Percentiles rank a stretch among this genome's conserved stretches.
Evolutionary conservation across 2,329 filamentous ascomycete genomes (phyloP).

Genomic region (Alternaria sp.): DNA sequence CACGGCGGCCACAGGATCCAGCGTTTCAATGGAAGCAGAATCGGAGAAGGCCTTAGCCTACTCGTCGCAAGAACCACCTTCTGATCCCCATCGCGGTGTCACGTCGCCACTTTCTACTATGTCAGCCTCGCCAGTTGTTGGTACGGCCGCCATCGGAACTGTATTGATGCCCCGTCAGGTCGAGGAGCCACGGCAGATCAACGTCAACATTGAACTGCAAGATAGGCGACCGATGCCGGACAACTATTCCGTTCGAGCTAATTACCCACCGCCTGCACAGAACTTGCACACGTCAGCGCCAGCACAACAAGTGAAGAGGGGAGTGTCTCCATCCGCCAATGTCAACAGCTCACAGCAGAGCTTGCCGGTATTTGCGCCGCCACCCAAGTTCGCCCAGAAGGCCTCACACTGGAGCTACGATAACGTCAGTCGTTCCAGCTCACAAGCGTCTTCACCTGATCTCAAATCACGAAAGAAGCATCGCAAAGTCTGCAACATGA

Average conservation of each 20-base stretch:
- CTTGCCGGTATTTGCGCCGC: constrained; percentile 41
- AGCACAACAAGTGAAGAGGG: constrained; percentile 18
- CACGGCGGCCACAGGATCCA: not conserved
- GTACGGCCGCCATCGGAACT: constrained; percentile 41
- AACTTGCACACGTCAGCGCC: constrained; percentile 24
- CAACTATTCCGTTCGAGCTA: constrained; percentile 20
- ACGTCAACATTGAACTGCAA: constrained; percentile 43
- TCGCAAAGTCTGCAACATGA: constrained; percentile 39
- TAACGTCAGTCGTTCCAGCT: constrained; percentile 33
- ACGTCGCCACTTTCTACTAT: constrained; percentile 37
- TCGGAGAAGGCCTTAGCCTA: constrained; percentile 9
- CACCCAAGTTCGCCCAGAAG: constrained; percentile 36
- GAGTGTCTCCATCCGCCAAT: constrained; percentile 13
- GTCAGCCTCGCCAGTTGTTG: constrained; percentile 42
- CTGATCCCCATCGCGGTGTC: constrained; percentile 16
- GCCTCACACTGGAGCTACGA: constrained; percentile 35
- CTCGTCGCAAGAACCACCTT: constrained; percentile 12
- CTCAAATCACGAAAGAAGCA: constrained; percentile 38
- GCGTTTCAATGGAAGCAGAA: not conserved
- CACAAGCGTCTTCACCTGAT: constrained; percentile 28
- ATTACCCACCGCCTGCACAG: constrained; percentile 23
- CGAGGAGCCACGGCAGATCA: constrained; percentile 33
- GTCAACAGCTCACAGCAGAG: constrained; percentile 21
- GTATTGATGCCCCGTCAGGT: constrained; percentile 43
- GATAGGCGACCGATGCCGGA: constrained; percentile 28